Evolutionary conservation across 2,329 filamentous ascomycete species (phyloP), one percentile per base, ranked within the genome.

Genomic region (Trichoderma sp.): DNA sequence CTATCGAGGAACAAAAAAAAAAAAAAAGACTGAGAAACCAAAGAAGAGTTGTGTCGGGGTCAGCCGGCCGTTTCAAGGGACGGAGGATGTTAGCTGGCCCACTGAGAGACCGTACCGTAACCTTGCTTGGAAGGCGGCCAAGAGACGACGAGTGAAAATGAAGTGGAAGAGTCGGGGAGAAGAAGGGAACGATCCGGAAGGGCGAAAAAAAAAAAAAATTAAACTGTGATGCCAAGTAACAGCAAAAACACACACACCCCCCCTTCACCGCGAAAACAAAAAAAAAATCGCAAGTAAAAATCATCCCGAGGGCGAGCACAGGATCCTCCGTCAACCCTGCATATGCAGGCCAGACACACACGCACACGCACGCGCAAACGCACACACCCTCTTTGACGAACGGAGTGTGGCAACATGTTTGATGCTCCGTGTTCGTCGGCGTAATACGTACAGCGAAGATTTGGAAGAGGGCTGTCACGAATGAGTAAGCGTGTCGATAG

Each of bases 81-180:
- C 56, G 56, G 56, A 59, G n/a, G n/a, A n/a, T n/a, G n/a, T 39
- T 29, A 45, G 25, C 60, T 39, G 59, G 39, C 52, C 53, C 63
- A 67, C 53, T 52, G 34, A 22, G 42, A 59, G 64, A 42, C 64
- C 29, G 52, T 65, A 35, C 45, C 37, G 50, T 64, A 29, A 59
- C 53, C 64, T 22, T 39, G 39, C 52, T 65, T 29, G 63, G 63
- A 57, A 65, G 63, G 63, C 63, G 50, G 19, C 35, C 32, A 57
- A 45, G 52, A 56, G 8, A 57, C 15, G 17, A 12, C n/a, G 19
- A 7, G 17, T n/a, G 5, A 32, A 27, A 52, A 19, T 29, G n/a
- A 17, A 7, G 34, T n/a, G 10, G n/a, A 25, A 45, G 3, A 7
- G 9, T 19, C 56, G 25, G n/a, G 25, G 6, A 34, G 15, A 22